A percentile compares a stretch with the other conserved stretches of the same genome.
These are phyloP conservation scores for Stemphylium vesicarium DNA, from an alignment of 2,329 filamentous ascomycete genomes.

Conservation along the genomic window DNA sequence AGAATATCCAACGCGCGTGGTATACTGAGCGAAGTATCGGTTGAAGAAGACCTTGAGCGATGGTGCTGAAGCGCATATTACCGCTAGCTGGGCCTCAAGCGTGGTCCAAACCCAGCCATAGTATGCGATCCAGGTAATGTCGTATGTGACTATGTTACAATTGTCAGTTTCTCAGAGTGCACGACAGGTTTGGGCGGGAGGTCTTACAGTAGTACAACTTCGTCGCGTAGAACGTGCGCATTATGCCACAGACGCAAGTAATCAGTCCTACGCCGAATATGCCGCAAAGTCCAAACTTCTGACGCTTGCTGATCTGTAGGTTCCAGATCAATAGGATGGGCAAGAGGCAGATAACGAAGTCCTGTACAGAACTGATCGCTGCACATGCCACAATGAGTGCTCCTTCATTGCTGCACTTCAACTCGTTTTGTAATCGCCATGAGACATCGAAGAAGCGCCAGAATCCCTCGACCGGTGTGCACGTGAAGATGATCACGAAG, in stretches of 20 bases:
- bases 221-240: constrained; percentile 49
- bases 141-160: constrained; percentile 36
- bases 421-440: constrained; percentile 40
- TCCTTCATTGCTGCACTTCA: constrained; percentile 48
- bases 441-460: constrained; percentile 47
- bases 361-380: constrained; percentile 48
- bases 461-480: constrained; percentile 50
- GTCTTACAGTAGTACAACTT: constrained; percentile 37
- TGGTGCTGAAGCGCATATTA: constrained; percentile 53
- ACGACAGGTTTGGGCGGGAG: no score
- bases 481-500: constrained; percentile 45
- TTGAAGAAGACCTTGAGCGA: constrained; percentile 54
- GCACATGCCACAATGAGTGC: constrained; percentile 49
- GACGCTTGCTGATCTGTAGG: constrained; percentile 51
- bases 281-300: constrained; percentile 54
- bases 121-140: constrained; percentile 51
- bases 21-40: constrained; percentile 44
- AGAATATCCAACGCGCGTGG: constrained; percentile 16
- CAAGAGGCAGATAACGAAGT: constrained; percentile 50
- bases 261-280: constrained; percentile 54
- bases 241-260: constrained; percentile 43
- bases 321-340: constrained; percentile 55
- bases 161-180: neutral
- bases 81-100: constrained; percentile 50
- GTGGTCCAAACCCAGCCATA: constrained; percentile 51